Conservation (phyloP, 176 grass and related monocot genomes). For the Dactylis glomerata region DNA sequence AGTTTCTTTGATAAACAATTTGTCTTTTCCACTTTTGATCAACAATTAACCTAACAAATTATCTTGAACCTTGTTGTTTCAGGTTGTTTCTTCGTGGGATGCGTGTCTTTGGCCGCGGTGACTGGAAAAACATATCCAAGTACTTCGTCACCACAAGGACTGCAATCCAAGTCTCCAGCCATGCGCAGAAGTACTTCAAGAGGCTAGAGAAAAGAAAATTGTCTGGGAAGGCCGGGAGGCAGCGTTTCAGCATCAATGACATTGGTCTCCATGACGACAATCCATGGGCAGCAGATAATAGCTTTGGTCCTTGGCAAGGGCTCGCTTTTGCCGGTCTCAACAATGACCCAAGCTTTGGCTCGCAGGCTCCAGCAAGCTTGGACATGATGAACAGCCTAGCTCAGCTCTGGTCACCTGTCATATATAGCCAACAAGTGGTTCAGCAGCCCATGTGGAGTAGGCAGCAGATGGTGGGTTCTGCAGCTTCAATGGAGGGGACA, state of each 20-base stretch:
- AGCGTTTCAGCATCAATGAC: background rate
- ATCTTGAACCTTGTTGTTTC: background rate
- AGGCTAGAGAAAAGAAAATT: background rate
- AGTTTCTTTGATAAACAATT: background rate
- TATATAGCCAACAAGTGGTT: background rate
- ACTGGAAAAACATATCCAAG: constrained; percentile 21
- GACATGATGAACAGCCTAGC: background rate
- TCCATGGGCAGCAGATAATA: background rate
- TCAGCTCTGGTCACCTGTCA: background rate
- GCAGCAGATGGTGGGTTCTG: background rate
- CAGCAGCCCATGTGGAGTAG: background rate
- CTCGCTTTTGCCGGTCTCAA: background rate
- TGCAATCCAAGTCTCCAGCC: background rate
- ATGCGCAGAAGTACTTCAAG: constrained; percentile 27
- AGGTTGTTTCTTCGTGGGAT: constrained; percentile 11
- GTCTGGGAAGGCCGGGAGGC: no score
- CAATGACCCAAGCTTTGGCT: background rate
- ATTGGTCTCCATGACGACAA: background rate
- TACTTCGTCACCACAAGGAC: background rate
- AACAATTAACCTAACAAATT: background rate
- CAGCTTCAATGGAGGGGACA: background rate
- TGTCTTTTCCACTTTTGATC: background rate
- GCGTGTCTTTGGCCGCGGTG: background rate
- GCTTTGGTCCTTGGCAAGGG: background rate
- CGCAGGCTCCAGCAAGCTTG: background rate